These are phyloP conservation scores for Xylaria sp. DNA, from an alignment of 2,329 filamentous ascomycete genomes.

Conservation along the genomic window DNA sequence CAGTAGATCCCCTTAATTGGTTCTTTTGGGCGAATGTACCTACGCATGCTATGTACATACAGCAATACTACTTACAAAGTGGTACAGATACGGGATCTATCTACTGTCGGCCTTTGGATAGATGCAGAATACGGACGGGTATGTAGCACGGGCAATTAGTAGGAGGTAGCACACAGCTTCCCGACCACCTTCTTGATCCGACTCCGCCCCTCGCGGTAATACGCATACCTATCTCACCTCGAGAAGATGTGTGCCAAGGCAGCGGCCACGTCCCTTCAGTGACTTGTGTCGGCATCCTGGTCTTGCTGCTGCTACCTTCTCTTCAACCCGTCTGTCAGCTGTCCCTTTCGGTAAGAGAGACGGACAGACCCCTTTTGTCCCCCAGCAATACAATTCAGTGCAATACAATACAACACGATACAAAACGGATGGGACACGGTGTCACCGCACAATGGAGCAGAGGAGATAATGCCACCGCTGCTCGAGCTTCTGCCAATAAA, in stretches of 20 bases:
- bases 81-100: background rate
- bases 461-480: background rate
- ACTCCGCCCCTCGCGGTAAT: conserved; percentile 1
- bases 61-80: background rate
- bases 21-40: background rate
- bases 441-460: conserved; percentile 15
- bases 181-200: background rate
- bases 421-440: background rate
- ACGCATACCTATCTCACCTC: background rate
- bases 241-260: conserved; percentile 24
- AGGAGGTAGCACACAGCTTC: background rate
- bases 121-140: background rate
- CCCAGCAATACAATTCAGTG: background rate
- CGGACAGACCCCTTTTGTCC: conserved; percentile 6
- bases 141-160: background rate
- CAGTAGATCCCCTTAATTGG: background rate
- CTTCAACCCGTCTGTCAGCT: conserved; percentile 13
- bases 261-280: conserved; percentile 16
- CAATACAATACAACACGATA: background rate
- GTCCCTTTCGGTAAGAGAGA: conserved; percentile 13
- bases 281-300: conserved; percentile 14
- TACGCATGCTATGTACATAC: background rate
- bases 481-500: background rate
- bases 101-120: background rate
- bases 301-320: conserved; percentile 16